A percentile compares a stretch with the other conserved stretches of the same genome.
Conservation (phyloP, 2,329 filamentous ascomycete species). For the Trichoderma simmonsii region DNA sequence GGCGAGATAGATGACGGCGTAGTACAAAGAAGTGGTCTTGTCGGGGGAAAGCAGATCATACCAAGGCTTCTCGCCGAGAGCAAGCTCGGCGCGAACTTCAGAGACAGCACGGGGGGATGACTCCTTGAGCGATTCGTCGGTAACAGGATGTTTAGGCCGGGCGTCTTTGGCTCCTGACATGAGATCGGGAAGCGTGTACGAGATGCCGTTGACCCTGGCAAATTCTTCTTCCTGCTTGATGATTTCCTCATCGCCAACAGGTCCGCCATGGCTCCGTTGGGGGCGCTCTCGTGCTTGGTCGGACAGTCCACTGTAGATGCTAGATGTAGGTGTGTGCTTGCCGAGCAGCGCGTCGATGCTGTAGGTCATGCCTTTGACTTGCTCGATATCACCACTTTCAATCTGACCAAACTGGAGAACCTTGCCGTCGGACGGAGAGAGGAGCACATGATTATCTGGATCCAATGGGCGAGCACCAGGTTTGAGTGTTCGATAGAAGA, state of each 20-base stretch:
- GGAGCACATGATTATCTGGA: constrained; percentile 70
- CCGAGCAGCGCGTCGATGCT: constrained; percentile 90
- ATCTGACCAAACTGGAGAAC: constrained; percentile 91
- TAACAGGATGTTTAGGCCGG: constrained; percentile 40
- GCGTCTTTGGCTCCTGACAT: constrained; percentile 61
- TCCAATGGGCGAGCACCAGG: constrained; percentile 84
- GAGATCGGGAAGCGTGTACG: constrained; percentile 85
- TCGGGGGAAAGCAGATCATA: constrained; percentile 62
- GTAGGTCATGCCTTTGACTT: constrained; percentile 98
- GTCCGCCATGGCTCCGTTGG: constrained; percentile 27
- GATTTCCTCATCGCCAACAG: constrained; percentile 57
- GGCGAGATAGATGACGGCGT: constrained; percentile 91
- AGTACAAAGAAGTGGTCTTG: constrained; percentile 75
- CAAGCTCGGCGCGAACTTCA: constrained; percentile 80
- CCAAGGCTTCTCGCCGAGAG: constrained; percentile 67
- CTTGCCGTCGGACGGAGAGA: constrained; percentile 87
- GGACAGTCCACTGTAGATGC: constrained; percentile 44
- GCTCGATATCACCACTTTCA: constrained; percentile 90
- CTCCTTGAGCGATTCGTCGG: constrained; percentile 67
- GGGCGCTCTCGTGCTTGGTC: constrained; percentile 19
- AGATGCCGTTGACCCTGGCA: constrained; percentile 88
- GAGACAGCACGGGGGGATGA: constrained; percentile 71
- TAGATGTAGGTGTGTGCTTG: constrained; percentile 54
- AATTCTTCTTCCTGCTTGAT: constrained; percentile 88
- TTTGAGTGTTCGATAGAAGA: constrained; percentile 95